These are phyloP conservation scores for Fusarium globosum DNA, from an alignment of 2,329 filamentous ascomycete genomes.

Conservation along the genomic window DNA sequence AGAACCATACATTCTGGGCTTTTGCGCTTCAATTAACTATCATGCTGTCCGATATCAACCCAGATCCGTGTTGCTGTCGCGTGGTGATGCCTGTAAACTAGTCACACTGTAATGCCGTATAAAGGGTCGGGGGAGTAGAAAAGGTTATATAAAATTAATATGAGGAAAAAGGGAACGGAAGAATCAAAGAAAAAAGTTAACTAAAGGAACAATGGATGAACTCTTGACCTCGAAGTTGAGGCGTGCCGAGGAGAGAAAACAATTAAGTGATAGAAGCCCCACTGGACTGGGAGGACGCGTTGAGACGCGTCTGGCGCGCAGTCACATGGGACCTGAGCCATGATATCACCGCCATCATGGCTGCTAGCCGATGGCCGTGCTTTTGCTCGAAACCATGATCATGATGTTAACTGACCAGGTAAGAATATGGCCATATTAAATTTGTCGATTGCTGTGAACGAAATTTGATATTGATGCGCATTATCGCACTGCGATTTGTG, in stretches of 20 bases:
- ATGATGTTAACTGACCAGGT: neutral
- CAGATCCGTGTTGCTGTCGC: neutral
- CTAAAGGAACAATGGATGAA: neutral
- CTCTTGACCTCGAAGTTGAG: neutral
- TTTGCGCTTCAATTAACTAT: neutral
- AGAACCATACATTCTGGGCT: neutral
- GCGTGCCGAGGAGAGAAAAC: neutral
- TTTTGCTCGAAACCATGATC: neutral
- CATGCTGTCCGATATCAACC: slow-evolving; percentile 8
- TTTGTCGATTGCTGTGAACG: neutral
- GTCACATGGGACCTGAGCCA: slow-evolving; percentile 26
- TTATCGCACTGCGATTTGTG: rapidly evolving
- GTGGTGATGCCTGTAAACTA: neutral
- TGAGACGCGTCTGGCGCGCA: slow-evolving; percentile 28
- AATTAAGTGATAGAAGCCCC: slow-evolving; percentile 13
- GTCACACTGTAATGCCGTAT: rapidly evolving
- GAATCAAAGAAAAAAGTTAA: neutral
- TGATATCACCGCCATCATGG: slow-evolving; percentile 26
- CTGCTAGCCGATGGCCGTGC: neutral
- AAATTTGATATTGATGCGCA: rapidly evolving
- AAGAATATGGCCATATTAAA: neutral
- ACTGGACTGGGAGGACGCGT: slow-evolving; percentile 28
- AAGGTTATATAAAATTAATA: neutral
- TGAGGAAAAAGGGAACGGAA: neutral
- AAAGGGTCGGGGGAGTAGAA: rapidly evolving